Percentiles rank a stretch among this genome's conserved stretches.
Evolutionary conservation across 192 early-diverging fungal genomes (phyloP).

Genomic region (Backusella luteola): DNA sequence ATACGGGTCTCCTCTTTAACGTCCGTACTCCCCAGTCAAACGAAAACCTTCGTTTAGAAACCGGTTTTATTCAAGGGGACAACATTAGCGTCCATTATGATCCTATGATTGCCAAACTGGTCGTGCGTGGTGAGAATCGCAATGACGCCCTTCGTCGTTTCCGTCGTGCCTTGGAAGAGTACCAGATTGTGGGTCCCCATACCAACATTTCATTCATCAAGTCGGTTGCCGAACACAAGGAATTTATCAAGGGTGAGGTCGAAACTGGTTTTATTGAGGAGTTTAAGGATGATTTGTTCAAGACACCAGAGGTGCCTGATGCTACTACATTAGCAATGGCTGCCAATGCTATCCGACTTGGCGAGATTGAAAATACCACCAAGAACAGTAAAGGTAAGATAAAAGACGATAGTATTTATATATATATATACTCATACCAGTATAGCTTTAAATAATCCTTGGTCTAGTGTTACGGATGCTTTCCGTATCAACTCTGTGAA

Average conservation of each 20-base stretch:
- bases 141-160: constrained; percentile 79
- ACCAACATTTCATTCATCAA: constrained; percentile 95
- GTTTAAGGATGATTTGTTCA: constrained; percentile 65
- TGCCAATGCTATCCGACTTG: constrained; percentile 50
- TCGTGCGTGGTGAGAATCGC: constrained; percentile 82
- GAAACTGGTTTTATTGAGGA: constrained; percentile 95
- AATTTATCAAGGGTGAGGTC: constrained; percentile 84
- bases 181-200: constrained; percentile 86
- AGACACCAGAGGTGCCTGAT: constrained; percentile 21
- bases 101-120: constrained; percentile 94
- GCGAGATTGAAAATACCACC: constrained; percentile 12
- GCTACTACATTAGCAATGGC: constrained; percentile 64
- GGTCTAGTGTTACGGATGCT: constrained; percentile 30
- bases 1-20: constrained; percentile 85
- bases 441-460: constrained; percentile 29
- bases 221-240: constrained; percentile 71
- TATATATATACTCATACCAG: neutral
- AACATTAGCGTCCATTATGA: constrained; percentile 92
- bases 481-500: constrained; percentile 44
- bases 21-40: constrained; percentile 67
- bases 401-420: neutral
- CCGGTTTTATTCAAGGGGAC: constrained; percentile 90
- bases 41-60: constrained; percentile 79
- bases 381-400: constrained; percentile 16
- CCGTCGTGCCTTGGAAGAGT: constrained; percentile 78